Percentiles rank a stretch among this genome's conserved stretches.
Conservation (phyloP, 148 eudicot genomes). For the Silene uniflora region DNA sequence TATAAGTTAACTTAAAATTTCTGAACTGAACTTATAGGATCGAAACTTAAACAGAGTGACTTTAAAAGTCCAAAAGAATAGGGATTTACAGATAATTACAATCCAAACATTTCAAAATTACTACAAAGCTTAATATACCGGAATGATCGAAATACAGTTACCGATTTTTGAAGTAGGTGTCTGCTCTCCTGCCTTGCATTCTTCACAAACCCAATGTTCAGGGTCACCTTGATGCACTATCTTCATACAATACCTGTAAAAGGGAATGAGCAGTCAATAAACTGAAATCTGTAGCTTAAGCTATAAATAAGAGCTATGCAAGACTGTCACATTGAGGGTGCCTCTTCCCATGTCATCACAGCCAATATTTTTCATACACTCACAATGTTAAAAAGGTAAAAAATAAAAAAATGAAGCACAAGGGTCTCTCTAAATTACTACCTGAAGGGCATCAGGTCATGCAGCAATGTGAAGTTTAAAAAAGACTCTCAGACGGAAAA, state of each 20-base stretch:
- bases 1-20: no score
- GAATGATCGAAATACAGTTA: not conserved
- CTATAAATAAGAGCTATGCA: not conserved
- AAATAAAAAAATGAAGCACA: no score
- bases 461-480: not conserved
- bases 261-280: not conserved
- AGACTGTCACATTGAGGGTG: not conserved
- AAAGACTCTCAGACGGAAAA: no score
- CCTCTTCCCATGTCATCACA: not conserved
- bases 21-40: no score
- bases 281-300: not conserved
- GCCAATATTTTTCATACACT: not conserved
- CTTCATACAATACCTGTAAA: constrained; percentile 32
- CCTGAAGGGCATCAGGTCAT: not conserved
- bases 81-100: no score
- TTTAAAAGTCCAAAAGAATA: no score
- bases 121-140: not conserved
- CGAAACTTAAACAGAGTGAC: no score
- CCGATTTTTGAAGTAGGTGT: constrained; percentile 18
- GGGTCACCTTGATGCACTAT: constrained; percentile 3
- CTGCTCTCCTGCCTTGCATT: constrained; percentile 10
- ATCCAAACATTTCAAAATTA: no score
- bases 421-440: not conserved
- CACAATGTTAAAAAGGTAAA: no score
- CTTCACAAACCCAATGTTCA: constrained; percentile 29